These are phyloP conservation scores for Calonectria fujianensis DNA, from an alignment of 2,329 filamentous ascomycete genomes.

Conservation along the genomic window DNA sequence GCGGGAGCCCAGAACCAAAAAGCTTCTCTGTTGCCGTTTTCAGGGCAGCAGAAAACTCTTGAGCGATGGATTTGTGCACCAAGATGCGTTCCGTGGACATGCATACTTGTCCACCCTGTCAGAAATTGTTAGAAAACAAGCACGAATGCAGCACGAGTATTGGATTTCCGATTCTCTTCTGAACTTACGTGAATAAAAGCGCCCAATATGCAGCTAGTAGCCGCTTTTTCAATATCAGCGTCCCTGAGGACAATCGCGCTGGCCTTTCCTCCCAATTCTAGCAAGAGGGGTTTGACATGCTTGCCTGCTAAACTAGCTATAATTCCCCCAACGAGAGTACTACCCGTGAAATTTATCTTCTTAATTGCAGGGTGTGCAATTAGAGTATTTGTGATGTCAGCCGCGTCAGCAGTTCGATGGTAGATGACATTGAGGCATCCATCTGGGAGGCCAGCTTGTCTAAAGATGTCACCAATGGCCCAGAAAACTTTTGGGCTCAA, in stretches of 20 bases:
- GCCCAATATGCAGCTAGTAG: conserved; percentile 73
- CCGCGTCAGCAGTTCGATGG: conserved; percentile 77
- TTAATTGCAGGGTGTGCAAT: conserved; percentile 80
- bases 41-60: conserved; percentile 65
- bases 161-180: not conserved
- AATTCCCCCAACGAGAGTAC: conserved; percentile 81
- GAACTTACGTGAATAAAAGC: conserved; percentile 65
- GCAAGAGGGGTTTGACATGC: conserved; percentile 84
- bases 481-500: conserved; percentile 77
- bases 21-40: conserved; percentile 61
- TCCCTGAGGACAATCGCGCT: conserved; percentile 85
- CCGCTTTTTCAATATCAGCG: conserved; percentile 84
- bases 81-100: conserved; percentile 87
- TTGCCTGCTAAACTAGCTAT: conserved; percentile 81
- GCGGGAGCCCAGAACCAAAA: conserved; percentile 74
- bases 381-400: conserved; percentile 78
- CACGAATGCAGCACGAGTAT: not conserved
- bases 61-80: conserved; percentile 67
- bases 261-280: conserved; percentile 90
- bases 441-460: conserved; percentile 83
- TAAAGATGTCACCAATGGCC: conserved; percentile 77
- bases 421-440: conserved; percentile 86
- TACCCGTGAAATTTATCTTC: conserved; percentile 91
- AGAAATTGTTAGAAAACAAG: conserved; percentile 76
- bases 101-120: conserved; percentile 81